These are phyloP conservation scores for Verbascum thapsus DNA, from an alignment of 257 asterid species.

Conservation along the genomic window DNA sequence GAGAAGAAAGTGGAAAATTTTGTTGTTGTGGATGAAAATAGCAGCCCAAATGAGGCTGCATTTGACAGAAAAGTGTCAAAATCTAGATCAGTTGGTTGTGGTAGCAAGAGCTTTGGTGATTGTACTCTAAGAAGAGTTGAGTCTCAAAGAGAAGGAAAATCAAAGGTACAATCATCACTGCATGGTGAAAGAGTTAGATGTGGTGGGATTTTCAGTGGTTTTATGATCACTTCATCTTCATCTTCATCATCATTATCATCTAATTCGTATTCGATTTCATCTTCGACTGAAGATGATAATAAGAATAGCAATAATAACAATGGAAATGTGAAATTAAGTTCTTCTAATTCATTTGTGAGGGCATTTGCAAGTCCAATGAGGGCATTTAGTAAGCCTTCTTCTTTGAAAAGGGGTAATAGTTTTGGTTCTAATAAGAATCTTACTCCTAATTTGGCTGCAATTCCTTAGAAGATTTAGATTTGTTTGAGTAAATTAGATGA, in stretches of 20 bases:
- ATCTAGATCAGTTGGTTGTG: slow-evolving; percentile 98
- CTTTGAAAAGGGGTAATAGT: slow-evolving; percentile 45
- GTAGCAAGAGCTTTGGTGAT: slow-evolving; percentile 97
- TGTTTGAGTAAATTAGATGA: slow-evolving; percentile 34
- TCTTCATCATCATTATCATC: slow-evolving; percentile 80
- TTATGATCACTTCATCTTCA: slow-evolving; percentile 75
- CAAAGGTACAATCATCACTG: slow-evolving; percentile 41
- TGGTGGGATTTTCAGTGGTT: slow-evolving; percentile 91
- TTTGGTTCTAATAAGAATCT: slow-evolving; percentile 53
- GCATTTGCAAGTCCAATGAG: slow-evolving; percentile 99
- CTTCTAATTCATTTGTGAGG: slow-evolving; percentile 39
- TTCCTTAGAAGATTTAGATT: slow-evolving; percentile 47
- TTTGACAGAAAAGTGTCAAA: slow-evolving; percentile 84
- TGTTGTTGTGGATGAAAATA: slow-evolving; percentile 69
- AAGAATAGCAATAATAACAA: slow-evolving; percentile 25
- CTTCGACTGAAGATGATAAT: slow-evolving; percentile 50
- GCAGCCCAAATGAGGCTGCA: slow-evolving; percentile 57
- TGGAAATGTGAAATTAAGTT: slow-evolving; percentile 34
- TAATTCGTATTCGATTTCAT: slow-evolving; percentile 58
- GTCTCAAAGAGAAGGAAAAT: slow-evolving; percentile 93
- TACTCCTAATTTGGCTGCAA: slow-evolving; percentile 75
- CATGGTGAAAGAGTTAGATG: slow-evolving; percentile 72
- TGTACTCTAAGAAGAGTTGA: slow-evolving; percentile 91
- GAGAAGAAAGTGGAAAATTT: slow-evolving; percentile 60
- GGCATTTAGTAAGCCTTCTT: slow-evolving; percentile 70